phyloP scores from a whole-genome alignment of 305 asterid species.

The Fraxinus sp. region DNA sequence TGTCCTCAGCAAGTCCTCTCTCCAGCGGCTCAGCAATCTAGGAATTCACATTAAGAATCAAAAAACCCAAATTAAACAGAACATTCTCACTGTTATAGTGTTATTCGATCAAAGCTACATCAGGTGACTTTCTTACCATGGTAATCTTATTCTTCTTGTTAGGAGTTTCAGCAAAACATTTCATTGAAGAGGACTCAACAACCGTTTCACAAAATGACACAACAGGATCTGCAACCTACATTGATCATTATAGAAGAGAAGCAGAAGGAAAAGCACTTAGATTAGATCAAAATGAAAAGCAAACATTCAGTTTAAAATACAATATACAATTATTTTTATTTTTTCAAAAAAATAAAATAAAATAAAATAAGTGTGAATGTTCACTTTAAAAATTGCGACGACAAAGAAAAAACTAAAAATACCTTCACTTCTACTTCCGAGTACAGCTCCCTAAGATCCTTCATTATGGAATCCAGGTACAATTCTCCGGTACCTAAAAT shows the following conservation, averaged over 20 bases:
- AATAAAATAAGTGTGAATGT: conserved; percentile 42
- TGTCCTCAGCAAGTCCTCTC: conserved; percentile 97
- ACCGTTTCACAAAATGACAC: conserved; percentile 98
- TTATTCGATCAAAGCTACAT: background rate
- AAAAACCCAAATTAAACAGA: conserved; percentile 4
- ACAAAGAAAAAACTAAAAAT: background rate
- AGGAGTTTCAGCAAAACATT: conserved; percentile 98
- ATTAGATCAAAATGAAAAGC: background rate
- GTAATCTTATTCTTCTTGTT: conserved; percentile 96
- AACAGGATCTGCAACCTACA: conserved; percentile 96
- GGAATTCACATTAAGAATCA: conserved; percentile 23
- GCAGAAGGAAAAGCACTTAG: background rate
- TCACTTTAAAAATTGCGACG: conserved; percentile 92
- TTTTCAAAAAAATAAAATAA: background rate
- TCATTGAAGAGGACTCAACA: conserved; percentile 95
- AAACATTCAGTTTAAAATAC: background rate
- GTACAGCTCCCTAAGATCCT: conserved; percentile 96
- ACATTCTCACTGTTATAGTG: background rate
- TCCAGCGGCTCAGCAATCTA: conserved; percentile 98
- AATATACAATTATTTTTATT: background rate
- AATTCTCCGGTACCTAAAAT: conserved; percentile 95
- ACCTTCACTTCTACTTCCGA: conserved; percentile 91
- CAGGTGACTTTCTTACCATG: conserved; percentile 55
- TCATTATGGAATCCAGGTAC: conserved; percentile 94
- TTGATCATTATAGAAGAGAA: conserved; percentile 15